These are phyloP conservation scores for Aspergillus fischeri DNA, from an alignment of 2,329 filamentous ascomycete genomes.

Conservation along the genomic window DNA sequence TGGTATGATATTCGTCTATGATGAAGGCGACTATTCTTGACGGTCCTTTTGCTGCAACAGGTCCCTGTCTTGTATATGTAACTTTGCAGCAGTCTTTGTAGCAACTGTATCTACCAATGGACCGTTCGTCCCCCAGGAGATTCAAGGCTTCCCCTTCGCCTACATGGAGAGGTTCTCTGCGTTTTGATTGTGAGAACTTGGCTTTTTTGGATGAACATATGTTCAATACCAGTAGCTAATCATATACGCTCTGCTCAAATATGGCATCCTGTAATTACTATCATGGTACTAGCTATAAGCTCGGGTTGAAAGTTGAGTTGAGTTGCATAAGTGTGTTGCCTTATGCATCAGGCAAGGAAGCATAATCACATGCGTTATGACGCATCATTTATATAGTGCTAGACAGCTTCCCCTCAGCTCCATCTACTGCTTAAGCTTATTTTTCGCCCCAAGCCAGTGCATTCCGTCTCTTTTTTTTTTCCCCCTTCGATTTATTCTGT, in stretches of 20 bases:
- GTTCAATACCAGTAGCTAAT: neutral
- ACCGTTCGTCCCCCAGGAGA: neutral
- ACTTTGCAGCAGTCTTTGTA: neutral
- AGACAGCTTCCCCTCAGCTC: neutral
- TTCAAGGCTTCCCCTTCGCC: neutral
- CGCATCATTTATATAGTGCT: neutral
- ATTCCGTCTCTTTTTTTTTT: no score
- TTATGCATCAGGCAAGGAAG: neutral
- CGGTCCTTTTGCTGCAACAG: neutral
- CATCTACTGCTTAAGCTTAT: neutral
- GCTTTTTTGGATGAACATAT: neutral
- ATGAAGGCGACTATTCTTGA: neutral
- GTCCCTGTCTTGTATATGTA: constrained; percentile 1
- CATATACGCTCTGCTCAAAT: neutral
- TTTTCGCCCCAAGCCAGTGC: neutral
- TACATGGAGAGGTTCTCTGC: neutral
- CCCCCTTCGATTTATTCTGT: neutral
- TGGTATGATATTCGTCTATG: neutral
- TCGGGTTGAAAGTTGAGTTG: neutral
- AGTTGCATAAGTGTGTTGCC: neutral
- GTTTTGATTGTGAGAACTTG: neutral
- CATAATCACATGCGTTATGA: neutral
- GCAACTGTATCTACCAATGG: neutral
- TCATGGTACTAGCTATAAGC: neutral
- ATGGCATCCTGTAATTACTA: neutral